Conservation (phyloP, 2,329 filamentous ascomycete genomes). For the Thielaviopsis cerberus region DNA sequence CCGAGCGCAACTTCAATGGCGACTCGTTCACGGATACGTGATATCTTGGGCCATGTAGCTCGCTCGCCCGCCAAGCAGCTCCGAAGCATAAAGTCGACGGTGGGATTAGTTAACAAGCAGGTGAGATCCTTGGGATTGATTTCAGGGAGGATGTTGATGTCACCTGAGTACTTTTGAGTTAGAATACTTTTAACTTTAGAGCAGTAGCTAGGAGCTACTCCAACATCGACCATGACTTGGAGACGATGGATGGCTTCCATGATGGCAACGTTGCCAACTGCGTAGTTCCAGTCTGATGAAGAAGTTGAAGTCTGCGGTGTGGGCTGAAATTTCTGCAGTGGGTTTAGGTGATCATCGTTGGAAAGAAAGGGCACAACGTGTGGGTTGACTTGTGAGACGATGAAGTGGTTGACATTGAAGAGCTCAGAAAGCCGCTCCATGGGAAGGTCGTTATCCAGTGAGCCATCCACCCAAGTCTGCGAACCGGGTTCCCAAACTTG, state of each 20-base stretch:
- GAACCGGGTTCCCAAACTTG: conserved; percentile 72
- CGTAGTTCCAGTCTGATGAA: conserved; percentile 39
- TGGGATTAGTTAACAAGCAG: conserved; percentile 66
- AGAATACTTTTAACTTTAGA: conserved; percentile 66
- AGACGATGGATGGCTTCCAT: conserved; percentile 66
- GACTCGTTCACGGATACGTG: conserved; percentile 68
- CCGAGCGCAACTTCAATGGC: conserved; percentile 77
- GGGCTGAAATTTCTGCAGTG: conserved; percentile 11
- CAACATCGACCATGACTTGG: conserved; percentile 61
- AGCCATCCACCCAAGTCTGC: conserved; percentile 82
- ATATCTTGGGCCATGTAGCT: conserved; percentile 82
- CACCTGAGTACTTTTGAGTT: conserved; percentile 79
- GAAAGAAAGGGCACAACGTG: conserved; percentile 76
- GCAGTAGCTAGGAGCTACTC: conserved; percentile 59
- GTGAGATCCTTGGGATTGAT: conserved; percentile 58
- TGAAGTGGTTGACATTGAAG: conserved; percentile 98
- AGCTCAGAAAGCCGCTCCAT: conserved; percentile 80
- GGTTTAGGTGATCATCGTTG: conserved; percentile 45
- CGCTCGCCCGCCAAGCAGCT: conserved; percentile 61
- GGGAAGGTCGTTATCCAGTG: conserved; percentile 82
- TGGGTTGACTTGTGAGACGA: conserved; percentile 90
- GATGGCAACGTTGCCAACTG: conserved; percentile 53
- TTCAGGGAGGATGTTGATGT: conserved; percentile 82
- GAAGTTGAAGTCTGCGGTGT: not conserved
- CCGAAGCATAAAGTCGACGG: conserved; percentile 66